Base-by-base conservation (phyloP, 352 stramenopile genomes). In the Pythium insidiosum region DNA sequence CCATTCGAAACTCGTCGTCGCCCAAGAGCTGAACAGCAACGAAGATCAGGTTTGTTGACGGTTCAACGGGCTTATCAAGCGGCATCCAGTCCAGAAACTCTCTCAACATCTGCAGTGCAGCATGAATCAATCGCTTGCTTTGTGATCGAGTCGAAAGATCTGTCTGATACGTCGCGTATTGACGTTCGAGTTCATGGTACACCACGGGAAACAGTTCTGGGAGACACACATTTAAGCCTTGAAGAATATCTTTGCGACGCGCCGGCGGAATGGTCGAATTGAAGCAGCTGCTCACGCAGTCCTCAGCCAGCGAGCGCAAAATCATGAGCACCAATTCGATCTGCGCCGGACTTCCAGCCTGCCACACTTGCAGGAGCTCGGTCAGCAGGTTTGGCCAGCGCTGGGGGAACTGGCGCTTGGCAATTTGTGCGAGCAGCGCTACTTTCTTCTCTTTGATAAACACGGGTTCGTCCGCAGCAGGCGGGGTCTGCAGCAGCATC, bases 21-120 rank as follows among this genome's bases (percentile, higher is more conserved):
- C 65, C 60, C n/a, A 90, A 43, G 5, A 90, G 57, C 43, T 69
- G 53, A 20, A 83, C 61, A 0, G 71, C 70, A 13, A 87, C 75
- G 28, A 73, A 48, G 40, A 88, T 75, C 29, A 88, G 68, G 34
- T 88, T 90, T 0, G 63, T 73, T 1, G 56, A 30, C 2, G 69
- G 60, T 10, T 80, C 57, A 5, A 83, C 61, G 1, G 78, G 68
- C 24, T 65, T 63, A 24, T 84, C 71, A 26, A 90, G 46, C 12
- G 78, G 78, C 59, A 90, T 78, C 78, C 78, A 90, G 50, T 90
- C 78, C 5, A 90, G 50, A 52, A 90, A 90, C 51, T 88, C 78
- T 41, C 81, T 85, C 15, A 90, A 52, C 72, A 88, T 87, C 31
- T 76, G 53, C 33, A 90, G 36, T 22, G 68, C 64, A 1, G 74